Percentiles rank a stretch among this genome's conserved stretches.
These are phyloP conservation scores for Papiliotrema terrestris DNA, from an alignment of 1,284 basidiomycete species.

Conservation along the genomic window DNA sequence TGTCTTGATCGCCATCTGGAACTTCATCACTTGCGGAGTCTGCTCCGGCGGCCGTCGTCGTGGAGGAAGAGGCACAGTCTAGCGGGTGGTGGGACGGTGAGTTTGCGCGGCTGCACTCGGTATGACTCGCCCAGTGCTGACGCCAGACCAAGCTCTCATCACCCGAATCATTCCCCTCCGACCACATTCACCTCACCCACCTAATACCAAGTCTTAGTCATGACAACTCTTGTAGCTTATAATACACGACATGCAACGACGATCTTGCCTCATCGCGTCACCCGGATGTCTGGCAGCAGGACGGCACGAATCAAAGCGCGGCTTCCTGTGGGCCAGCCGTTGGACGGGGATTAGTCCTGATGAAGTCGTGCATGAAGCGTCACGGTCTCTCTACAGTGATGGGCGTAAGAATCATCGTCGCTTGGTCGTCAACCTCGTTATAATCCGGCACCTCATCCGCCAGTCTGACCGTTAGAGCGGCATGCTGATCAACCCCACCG, in stretches of 20 bases:
- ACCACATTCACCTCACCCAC: neutral
- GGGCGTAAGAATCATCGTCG: no score
- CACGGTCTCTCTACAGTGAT: no score
- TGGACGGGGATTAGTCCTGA: no score
- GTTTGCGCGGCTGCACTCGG: neutral
- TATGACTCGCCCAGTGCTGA: neutral
- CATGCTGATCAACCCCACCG: no score
- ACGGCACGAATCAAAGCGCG: neutral
- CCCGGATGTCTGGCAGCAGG: neutral
- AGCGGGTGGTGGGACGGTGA: conserved; percentile 19
- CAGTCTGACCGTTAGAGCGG: neutral
- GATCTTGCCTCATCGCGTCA: neutral
- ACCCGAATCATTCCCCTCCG: neutral
- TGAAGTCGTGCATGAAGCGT: no score
- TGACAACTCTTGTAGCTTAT: conserved; percentile 14
- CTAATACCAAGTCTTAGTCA: neutral
- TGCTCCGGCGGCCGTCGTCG: conserved; percentile 28
- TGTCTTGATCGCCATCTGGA: conserved; percentile 36
- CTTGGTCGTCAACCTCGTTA: no score
- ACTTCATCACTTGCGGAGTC: conserved; percentile 28
- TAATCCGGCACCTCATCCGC: no score
- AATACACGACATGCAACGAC: conserved; percentile 29
- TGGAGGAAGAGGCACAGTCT: conserved; percentile 29
- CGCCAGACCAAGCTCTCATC: neutral
- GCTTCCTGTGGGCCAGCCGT: no score